Evolutionary conservation across 2,329 filamentous ascomycete species (phyloP), one percentile per base, ranked within the genome.

Genomic region (Curvularia eragrostidis): DNA sequence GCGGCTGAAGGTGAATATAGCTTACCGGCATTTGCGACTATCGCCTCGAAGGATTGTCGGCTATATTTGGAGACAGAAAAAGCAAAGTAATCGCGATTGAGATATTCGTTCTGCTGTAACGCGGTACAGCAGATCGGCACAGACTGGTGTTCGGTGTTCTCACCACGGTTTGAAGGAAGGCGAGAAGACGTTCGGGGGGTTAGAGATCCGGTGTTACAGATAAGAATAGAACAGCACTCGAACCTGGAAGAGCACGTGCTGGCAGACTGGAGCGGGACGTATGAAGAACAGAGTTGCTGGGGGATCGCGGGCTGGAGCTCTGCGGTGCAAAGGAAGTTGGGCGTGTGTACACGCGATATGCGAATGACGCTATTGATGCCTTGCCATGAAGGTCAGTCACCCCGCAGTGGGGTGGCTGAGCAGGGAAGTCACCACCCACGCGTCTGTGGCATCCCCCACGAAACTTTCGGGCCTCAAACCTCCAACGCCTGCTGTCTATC

Each of bases 1-100:
- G 39, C 24, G 21, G 36, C 44, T 28, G 42, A 56, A 24, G 42
- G 30, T 42, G 42, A 50, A 53, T 19, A 15, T 48, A 28, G 54
- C 71, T 70, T 72, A 74, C 71, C 61, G 71, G 70, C 71, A 74
- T 74, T 15, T 60, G 60, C 58, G 24, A 52, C 38, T 36, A 38
- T 42, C 53, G 24, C 56, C 56, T 34, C 30, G 30, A 34, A 44
- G 49, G 48, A 56, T 24, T 19, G 39, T 28, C 47, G 47, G 56
- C 60, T 67, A 59, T 55, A 54, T 52, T 59, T 65, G 61, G 57
- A 28, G 49, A 46, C 30, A 24, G 24, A 59, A 52, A 53, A 48
- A 55, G 52, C 42, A 64, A 58, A 42, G 28, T 30, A 19, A 24
- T 50, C 32, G 42, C 19, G 28, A 47, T 23, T 18, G 9, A 43